Evolutionary conservation across 495 filamentous ascomycete genomes (phyloP), one percentile per base, ranked within the genome.

Genomic region (Aspergillus mulundensis): DNA sequence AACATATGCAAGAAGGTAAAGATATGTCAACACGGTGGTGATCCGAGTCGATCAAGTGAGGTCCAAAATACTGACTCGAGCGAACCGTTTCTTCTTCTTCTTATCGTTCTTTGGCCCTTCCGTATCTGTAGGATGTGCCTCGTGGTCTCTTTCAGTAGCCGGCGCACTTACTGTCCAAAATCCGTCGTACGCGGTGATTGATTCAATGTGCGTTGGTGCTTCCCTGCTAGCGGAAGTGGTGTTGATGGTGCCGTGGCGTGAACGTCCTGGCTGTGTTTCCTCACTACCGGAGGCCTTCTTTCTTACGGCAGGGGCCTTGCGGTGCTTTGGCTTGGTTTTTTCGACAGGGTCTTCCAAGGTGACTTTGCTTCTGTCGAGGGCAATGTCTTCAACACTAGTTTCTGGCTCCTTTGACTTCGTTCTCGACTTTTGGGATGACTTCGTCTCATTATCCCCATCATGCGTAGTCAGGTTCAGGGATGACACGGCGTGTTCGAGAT

Each of bases 51-150:
- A 30, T 62, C 49, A 73, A 55, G 52, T 65, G 50, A 76, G 57
- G 50, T 74, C 71, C 41, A 76, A 21, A 28, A 76, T 66, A 60
- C 73, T 76, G 19, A 73, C 69, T 19, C 71, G 71, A 19, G 66
- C 49, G 16, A 73, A 56, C 52, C 73, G 69, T 61, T 70, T 76
- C 48, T 64, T 68, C 10, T 21, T 46, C 20, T 60, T 46, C 24
- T 54, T 56, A 7, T 46, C 34, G 7, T 62, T 50, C 2, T 34
- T 7, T 34, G 21, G 42, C 32, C 1, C 34, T 46, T 39, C 39
- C 15, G 23, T 36, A 10, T 55, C 20, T n/a, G 54, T 43, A 34
- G 54, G 42, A 39, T 1, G 42, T 23, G 24, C 42, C 19, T 57
- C 40, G 18, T 51, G 28, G 43, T 47, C 56, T 47, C 7, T 23